Percentiles rank a stretch among this genome's conserved stretches.
These are phyloP conservation scores for Albifimbria verrucaria DNA, from an alignment of 2,329 filamentous ascomycete genomes.

Conservation along the genomic window DNA sequence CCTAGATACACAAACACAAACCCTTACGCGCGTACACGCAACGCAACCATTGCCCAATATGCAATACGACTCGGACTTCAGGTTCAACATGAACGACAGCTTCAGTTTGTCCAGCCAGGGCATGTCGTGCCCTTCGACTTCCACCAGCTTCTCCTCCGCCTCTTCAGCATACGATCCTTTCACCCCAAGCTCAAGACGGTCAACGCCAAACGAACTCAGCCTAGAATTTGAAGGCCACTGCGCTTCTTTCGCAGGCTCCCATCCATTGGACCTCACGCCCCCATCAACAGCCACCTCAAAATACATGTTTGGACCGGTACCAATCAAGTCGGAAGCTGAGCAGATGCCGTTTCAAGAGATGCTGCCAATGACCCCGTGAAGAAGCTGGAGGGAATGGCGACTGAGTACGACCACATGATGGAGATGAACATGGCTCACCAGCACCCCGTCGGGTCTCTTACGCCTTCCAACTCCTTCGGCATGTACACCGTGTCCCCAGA, in stretches of 20 bases:
- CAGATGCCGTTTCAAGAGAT: conserved; percentile 26
- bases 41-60: conserved; percentile 20
- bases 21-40: conserved; percentile 4
- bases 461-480: conserved; percentile 32
- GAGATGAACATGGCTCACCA: conserved; percentile 32
- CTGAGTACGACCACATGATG: conserved; percentile 36
- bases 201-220: conserved; percentile 35
- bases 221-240: conserved; percentile 36
- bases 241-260: conserved; percentile 18
- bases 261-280: conserved; percentile 32
- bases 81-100: conserved; percentile 37
- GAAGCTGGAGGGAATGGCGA: conserved; percentile 29
- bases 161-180: conserved; percentile 40
- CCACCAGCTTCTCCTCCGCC: conserved; percentile 36
- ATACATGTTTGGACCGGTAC: conserved; percentile 28
- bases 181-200: conserved; percentile 42
- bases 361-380: conserved; percentile 34
- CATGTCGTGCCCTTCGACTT: conserved; percentile 31
- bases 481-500: conserved; percentile 33
- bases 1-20: background rate
- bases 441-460: conserved; percentile 31
- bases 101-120: conserved; percentile 34
- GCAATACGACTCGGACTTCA: conserved; percentile 36
- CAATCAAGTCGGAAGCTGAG: conserved; percentile 28
- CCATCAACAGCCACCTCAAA: conserved; percentile 29